These are phyloP conservation scores for Arthonia radiata DNA, from an alignment of 495 filamentous ascomycete genomes.

Conservation along the genomic window DNA sequence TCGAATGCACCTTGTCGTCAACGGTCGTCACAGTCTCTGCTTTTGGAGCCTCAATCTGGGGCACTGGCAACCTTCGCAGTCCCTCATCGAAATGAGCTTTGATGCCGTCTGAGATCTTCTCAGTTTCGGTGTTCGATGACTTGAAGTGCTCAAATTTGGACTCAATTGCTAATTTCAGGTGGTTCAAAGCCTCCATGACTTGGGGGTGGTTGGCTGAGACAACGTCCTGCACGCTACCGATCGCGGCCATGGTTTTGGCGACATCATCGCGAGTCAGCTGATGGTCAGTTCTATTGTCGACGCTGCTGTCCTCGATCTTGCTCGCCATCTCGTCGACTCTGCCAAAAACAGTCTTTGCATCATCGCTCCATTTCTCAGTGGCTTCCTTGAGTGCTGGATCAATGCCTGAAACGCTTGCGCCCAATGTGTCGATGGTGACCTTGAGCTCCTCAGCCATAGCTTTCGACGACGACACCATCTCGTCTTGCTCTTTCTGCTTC, in stretches of 20 bases:
- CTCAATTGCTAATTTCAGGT: too few species aligned
- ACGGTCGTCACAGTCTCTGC: too few species aligned
- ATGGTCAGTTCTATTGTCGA: conserved; percentile 47
- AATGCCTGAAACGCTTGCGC: conserved; percentile 26
- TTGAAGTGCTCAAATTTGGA: too few species aligned
- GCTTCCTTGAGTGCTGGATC: conserved; percentile 35
- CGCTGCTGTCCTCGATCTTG: conserved; percentile 54
- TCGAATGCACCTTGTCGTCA: too few species aligned
- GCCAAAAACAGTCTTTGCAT: conserved; percentile 60
- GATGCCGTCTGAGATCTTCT: too few species aligned
- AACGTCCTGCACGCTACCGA: conserved; percentile 52
- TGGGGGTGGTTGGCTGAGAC: conserved; percentile 63
- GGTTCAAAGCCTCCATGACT: conserved; percentile 55
- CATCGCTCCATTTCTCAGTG: conserved; percentile 58
- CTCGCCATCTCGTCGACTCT: conserved; percentile 49
- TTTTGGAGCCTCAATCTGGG: too few species aligned
- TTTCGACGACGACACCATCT: conserved; percentile 45
- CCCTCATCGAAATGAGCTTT: too few species aligned
- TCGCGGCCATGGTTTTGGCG: conserved; percentile 37
- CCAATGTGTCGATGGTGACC: conserved; percentile 59
- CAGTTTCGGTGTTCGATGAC: too few species aligned
- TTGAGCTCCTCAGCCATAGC: conserved; percentile 65
- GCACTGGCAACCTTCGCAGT: too few species aligned
- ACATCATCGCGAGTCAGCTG: conserved; percentile 53
- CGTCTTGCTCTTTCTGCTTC: conserved; percentile 38